Evolutionary conservation across 23 red algal genomes (phyloP), one percentile per base, ranked within the genome.

Genomic region (Gracilaria gracilis): DNA sequence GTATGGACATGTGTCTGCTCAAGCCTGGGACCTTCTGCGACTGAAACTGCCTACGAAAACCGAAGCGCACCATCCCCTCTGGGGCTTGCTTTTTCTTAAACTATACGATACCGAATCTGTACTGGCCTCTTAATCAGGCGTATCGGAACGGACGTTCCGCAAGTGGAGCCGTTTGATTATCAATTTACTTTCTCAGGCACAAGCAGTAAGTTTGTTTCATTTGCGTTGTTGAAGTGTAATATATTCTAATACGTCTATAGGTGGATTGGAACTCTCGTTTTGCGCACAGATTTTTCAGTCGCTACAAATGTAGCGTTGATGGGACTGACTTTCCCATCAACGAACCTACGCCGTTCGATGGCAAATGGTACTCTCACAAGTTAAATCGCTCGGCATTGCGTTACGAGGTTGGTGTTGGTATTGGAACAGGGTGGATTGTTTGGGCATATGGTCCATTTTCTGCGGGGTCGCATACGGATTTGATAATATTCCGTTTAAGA

Each of bases 341-440:
- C 46, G 84, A 88, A 23, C 84, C 70, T 7, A 50, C 19, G 24
- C 65, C 67, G 1, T 88, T 88, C 32, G 73, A 66, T 35, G 7
- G 37, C 9, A 74, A 73, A 28, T 88, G 66, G 37, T 88, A 76
- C 36, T 53, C 20, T 0, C 62, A 88, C 46, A 88, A 75, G 34
- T 88, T 88, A 14, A 53, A n/a, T 9, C 8, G 38, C 1, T 12
- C 79, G 11, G 79, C 9, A 13, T 12, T 88, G 5, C 62, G 66
- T 1, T 88, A 88, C 0, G 36, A 75, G 42, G 44, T 88, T 42
- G 66, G 84, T 13, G 46, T 76, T 55, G 23, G n/a, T 15, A 32
- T 88, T 24, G 40, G 4, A 16, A 57, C 19, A 4, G 67, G 84
- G 32, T 72, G 57, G 16, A 57, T 75, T 28, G 33, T n/a, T 20